Base-by-base conservation (phyloP, 2,329 filamentous ascomycete genomes). In the Capronia americana region DNA sequence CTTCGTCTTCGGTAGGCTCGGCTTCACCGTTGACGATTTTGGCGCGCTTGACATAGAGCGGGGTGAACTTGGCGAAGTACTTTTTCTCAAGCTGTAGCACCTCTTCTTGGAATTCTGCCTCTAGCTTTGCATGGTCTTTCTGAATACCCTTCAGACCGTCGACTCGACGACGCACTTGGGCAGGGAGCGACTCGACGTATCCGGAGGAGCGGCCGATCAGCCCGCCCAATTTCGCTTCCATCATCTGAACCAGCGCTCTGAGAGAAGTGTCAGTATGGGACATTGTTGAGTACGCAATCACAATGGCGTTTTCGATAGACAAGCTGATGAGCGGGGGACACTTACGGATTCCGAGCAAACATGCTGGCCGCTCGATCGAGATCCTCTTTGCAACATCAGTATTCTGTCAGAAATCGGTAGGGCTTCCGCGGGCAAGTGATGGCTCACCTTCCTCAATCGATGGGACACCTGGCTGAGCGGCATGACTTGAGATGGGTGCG, bases 11-110 rank as follows among this genome's bases (percentile, higher is more conserved):
- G 68, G 91, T 92, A 32, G 95, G 95, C 84, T 99, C 95, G 67
- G 84, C 79, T 70, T 83, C 82, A 74, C 95, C 95, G 81, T 97
- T 98, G 80, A 99, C 86, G 74, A 99, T 98, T 75, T 89, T 87
- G 69, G 93, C 88, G 80, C 95, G 93, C 86, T 95, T 95, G 86
- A 97, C 85, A 83, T 99, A 99, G 57, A 99, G 88, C 68, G 95
- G 95, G 62, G 92, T 96, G 83, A 97, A 99, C 83, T 98, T 98
- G 82, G 92, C 92, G 75, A 98, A 98, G 83, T 97, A 99, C 84
- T 97, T 97, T 88, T 99, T 99, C 87, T 99, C 95, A 30, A 99
- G 88, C 81, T 97, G 90, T 66, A 99, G 87, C 69, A 99, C 93
- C 83, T 98, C 96, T 81, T 98, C 93, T 80, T 99, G 96, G 82